These are phyloP conservation scores for Karstenula rhodostoma DNA, from an alignment of 2,329 filamentous ascomycete genomes.

Conservation along the genomic window DNA sequence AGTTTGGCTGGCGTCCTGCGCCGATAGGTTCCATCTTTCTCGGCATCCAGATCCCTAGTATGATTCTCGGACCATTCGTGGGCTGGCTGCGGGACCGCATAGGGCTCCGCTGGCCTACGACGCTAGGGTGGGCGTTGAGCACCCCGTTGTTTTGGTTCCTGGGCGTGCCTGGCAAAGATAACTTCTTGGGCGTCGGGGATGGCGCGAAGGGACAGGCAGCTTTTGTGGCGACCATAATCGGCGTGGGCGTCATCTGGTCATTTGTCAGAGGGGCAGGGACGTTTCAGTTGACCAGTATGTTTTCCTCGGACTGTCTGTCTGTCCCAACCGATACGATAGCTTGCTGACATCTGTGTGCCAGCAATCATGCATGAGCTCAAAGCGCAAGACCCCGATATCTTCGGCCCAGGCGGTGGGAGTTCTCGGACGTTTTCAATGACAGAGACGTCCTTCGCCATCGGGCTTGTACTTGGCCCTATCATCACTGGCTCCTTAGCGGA, in stretches of 20 bases:
- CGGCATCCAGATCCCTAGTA: slow-evolving; percentile 5
- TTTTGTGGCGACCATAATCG: not conserved
- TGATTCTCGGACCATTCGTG: slow-evolving; percentile 6
- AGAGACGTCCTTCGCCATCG: slow-evolving; percentile 3
- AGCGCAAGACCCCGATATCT: not conserved
- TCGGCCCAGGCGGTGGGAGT: slow-evolving; percentile 1
- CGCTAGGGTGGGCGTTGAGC: not conserved
- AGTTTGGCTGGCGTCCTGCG: slow-evolving; percentile 4
- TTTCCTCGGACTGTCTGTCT: not conserved
- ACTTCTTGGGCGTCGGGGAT: slow-evolving; percentile 1
- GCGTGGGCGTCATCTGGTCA: not conserved
- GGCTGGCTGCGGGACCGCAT: slow-evolving; percentile 5
- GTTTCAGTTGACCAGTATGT: slow-evolving; percentile 3
- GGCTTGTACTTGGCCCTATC: slow-evolving; percentile 1
- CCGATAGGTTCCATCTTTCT: slow-evolving; percentile 5
- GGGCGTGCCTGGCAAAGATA: not conserved
- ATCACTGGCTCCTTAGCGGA: not conserved
- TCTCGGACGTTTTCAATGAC: slow-evolving; percentile 6
- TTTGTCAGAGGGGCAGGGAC: slow-evolving; percentile 4
- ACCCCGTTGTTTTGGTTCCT: slow-evolving; percentile 3
- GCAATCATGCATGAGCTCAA: slow-evolving; percentile 6
- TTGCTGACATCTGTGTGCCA: not conserved
- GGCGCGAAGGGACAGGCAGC: not conserved
- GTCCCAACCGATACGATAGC: no score
- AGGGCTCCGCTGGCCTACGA: slow-evolving; percentile 2